phyloP scores from a whole-genome alignment of 2,329 filamentous ascomycete genomes.

The Penicillium rolfsii region DNA sequence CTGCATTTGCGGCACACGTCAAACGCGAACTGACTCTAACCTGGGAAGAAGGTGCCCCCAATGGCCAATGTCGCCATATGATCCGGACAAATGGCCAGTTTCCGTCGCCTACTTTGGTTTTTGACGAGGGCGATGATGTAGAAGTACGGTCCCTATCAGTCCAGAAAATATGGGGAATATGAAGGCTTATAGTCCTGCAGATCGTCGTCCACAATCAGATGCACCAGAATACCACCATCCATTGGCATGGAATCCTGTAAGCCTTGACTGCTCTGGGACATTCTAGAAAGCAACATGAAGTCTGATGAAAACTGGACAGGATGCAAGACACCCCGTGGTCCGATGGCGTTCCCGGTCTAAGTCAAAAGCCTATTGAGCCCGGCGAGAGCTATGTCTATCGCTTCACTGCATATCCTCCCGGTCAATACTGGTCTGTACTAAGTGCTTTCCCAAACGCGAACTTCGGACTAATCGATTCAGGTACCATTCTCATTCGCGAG shows the following conservation, averaged over 20 bases:
- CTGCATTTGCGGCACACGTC: not conserved
- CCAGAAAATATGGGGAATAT: too few species aligned
- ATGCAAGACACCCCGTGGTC: constrained; percentile 54
- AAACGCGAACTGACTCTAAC: constrained; percentile 38
- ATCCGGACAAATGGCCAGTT: constrained; percentile 25
- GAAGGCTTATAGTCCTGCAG: not conserved
- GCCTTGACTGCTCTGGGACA: not conserved
- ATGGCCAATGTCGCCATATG: constrained; percentile 36
- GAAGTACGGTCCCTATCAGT: constrained; percentile 22
- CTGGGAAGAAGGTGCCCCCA: constrained; percentile 34
- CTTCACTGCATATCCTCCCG: constrained; percentile 57
- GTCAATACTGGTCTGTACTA: constrained; percentile 50
- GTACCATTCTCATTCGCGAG: constrained; percentile 59
- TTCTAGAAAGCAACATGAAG: not conserved
- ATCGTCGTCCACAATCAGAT: constrained; percentile 32
- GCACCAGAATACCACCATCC: constrained; percentile 31
- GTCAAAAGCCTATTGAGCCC: constrained; percentile 55
- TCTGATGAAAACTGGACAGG: not conserved
- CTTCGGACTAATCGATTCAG: too few species aligned
- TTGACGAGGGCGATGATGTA: constrained; percentile 34
- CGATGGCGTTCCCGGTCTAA: constrained; percentile 60
- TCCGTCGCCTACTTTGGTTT: constrained; percentile 31
- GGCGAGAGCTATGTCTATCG: constrained; percentile 53
- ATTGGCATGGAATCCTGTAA: constrained; percentile 37
- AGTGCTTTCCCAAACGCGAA: too few species aligned